Evolutionary conservation across 2,329 filamentous ascomycete species (phyloP), one percentile per base, ranked within the genome.

Genomic region (Colletotrichum limetticola): DNA sequence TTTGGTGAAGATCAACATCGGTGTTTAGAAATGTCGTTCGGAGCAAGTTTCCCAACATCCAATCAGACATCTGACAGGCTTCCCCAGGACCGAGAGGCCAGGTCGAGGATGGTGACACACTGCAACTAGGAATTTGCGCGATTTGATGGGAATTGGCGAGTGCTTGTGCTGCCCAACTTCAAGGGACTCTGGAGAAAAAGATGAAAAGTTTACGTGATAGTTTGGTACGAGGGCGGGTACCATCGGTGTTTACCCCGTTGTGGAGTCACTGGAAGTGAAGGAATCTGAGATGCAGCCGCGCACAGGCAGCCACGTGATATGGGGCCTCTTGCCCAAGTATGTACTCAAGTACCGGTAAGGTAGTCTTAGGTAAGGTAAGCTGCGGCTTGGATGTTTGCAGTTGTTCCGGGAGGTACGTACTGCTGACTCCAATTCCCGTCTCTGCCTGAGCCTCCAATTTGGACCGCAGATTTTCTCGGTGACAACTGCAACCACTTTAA

Each of bases 181-280:
- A 64, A 64, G 65, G 70, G 70, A 70, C 56, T 65, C 66, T 72
- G 70, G 66, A 69, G 60, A 72, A 65, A n/a, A 32, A 22, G 56
- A 42, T 55, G 24, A 70, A 72, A 70, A 14, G 16, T 65, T 72
- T 72, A 72, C 70, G 66, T 72, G 60, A 70, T 72, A 16, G 46
- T 64, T 61, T 26, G 62, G 26, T n/a, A 28, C 7, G 24, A 14
- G 42, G 30, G 42, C 59, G 69, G 69, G 69, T 72, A 68, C 52
- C 58, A 12, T 68, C 60, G 70, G 66, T 61, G 42, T 49, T 49
- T 49, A 49, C 42, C 42, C 42, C 42, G 55, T n/a, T 28, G 12
- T 57, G 55, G 55, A 32, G 55, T 24, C 32, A 35, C 32, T 35
- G 1, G 32, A 4, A 35, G 32, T 35, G 32, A 35, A 35, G 16